Conservation (phyloP, 139 green algal species). For the Coelastrella sp. region DNA sequence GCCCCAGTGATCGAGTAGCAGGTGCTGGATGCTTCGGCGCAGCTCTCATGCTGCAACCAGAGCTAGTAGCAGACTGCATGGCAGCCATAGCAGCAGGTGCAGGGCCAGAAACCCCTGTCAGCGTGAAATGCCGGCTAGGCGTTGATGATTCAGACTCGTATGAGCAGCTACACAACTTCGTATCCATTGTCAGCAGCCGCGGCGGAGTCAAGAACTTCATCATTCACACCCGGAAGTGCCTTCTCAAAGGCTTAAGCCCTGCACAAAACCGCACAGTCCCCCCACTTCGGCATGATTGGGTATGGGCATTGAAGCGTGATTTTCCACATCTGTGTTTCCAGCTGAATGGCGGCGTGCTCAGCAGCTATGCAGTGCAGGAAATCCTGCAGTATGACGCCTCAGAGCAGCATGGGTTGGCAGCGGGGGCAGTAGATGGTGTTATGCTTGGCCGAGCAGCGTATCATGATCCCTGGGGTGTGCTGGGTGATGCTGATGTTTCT, state of each 20-base stretch:
- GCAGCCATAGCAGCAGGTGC: constrained; percentile 61
- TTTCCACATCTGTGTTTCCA: constrained; percentile 92
- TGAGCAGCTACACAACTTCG: constrained; percentile 75
- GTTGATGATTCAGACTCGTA: constrained; percentile 80
- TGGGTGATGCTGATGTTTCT: constrained; percentile 79
- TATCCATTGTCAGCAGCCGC: constrained; percentile 72
- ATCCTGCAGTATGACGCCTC: constrained; percentile 45
- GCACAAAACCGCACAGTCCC: constrained; percentile 93
- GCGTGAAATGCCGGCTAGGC: constrained; percentile 92
- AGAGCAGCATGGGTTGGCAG: constrained; percentile 6
- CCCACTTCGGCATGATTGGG: constrained; percentile 88
- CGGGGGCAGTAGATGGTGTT: constrained; percentile 77
- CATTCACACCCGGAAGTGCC: constrained; percentile 94
- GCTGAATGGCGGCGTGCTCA: constrained; percentile 66
- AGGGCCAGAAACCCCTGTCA: constrained; percentile 65
- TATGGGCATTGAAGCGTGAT: constrained; percentile 87
- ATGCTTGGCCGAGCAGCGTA: constrained; percentile 93
- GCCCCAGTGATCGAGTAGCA: constrained; percentile 89
- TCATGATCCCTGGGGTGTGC: constrained; percentile 83
- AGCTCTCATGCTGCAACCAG: constrained; percentile 85
- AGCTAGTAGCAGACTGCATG: constrained; percentile 82
- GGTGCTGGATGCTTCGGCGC: constrained; percentile 94
- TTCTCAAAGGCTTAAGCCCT: constrained; percentile 91
- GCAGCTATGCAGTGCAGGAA: constrained; percentile 27
- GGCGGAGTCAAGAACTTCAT: constrained; percentile 88